Conservation (phyloP, 306 rosid species). For the Delonix regia region DNA sequence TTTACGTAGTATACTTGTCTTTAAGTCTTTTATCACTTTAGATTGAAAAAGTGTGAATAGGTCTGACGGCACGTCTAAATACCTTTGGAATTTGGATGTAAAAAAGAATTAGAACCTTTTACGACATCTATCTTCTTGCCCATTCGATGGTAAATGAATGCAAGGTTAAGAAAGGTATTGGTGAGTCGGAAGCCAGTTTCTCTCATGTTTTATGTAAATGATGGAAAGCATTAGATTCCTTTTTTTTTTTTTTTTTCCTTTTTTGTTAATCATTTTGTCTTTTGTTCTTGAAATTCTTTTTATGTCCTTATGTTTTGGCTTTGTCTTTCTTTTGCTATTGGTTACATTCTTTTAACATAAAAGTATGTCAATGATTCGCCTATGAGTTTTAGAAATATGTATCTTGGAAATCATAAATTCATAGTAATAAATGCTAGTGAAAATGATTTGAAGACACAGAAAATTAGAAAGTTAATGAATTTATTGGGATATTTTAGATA, state of each 20-base stretch:
- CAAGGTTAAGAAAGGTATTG: not conserved
- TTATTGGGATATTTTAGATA: not conserved
- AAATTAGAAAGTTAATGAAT: conserved; percentile 9
- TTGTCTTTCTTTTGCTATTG: not conserved
- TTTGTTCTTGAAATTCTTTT: conserved; percentile 9
- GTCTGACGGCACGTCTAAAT: not conserved
- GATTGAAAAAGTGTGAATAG: not conserved
- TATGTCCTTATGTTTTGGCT: not conserved
- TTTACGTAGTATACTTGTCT: not conserved
- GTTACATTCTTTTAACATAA: not conserved
- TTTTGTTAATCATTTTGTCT: conserved; percentile 1
- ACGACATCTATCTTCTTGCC: not conserved
- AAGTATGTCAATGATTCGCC: not conserved
- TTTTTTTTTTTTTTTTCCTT: too few species aligned
- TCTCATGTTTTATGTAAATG: not conserved
- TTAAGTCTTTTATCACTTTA: not conserved
- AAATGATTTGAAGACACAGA: not conserved
- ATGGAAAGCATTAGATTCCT: conserved; percentile 2
- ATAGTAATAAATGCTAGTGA: not conserved
- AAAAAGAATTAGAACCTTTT: conserved; percentile 5
- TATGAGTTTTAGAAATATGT: not conserved
- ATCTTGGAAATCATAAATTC: not conserved
- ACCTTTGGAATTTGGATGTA: conserved; percentile 15
- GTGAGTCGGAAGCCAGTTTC: conserved; percentile 4
- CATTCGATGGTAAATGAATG: not conserved